A percentile compares a stretch with the other conserved stretches of the same genome.
These are phyloP conservation scores for Auricularia auricula-judae DNA, from an alignment of 768 basidiomycete species.

Conservation along the genomic window DNA sequence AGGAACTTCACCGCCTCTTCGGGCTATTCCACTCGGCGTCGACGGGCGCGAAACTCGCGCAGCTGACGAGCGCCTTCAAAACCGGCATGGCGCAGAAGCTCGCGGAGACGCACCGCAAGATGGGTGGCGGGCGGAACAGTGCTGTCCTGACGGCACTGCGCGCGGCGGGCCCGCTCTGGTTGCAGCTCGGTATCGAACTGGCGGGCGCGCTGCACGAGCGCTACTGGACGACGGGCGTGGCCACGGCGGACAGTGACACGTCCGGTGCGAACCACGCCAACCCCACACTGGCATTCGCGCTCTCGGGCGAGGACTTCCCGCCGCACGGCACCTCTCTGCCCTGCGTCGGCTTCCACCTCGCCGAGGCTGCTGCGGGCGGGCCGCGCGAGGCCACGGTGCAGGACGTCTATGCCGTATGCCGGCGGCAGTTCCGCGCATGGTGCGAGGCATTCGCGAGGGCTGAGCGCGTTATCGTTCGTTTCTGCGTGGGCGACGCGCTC, in stretches of 20 bases:
- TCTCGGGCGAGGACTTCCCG: not conserved
- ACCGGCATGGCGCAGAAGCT: not conserved
- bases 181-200: not conserved
- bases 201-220: not conserved
- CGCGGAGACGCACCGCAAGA: not conserved
- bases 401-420: not conserved
- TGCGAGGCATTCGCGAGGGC: not conserved
- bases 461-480: not conserved
- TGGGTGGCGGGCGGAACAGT: not conserved
- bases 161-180: not conserved
- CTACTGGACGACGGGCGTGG: not conserved
- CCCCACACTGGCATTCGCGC: not conserved
- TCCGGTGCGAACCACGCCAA: not conserved
- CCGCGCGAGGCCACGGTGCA: not conserved
- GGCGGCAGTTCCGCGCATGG: not conserved
- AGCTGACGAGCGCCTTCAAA: not conserved
- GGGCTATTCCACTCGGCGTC: not conserved
- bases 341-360: not conserved
- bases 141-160: not conserved
- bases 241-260: not conserved
- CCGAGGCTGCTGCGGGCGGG: not conserved
- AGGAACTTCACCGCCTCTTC: constrained; percentile 10
- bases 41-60: not conserved
- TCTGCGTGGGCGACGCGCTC: not conserved
- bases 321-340: not conserved